phyloP scores from a whole-genome alignment of 169 alveolate genomes.

The Plasmodium gonderi region DNA sequence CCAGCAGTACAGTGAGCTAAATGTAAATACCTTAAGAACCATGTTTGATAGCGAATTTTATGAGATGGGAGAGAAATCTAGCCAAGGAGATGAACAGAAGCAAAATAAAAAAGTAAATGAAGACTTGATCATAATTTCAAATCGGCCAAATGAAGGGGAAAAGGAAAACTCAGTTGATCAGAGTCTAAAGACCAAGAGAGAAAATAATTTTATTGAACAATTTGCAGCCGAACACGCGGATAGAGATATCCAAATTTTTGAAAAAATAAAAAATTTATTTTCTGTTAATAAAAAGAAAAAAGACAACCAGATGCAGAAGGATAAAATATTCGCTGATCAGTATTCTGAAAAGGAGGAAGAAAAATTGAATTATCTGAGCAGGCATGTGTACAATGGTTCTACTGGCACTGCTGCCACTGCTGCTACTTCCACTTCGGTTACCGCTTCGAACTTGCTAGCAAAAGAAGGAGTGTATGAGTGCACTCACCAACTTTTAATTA shows the following conservation, averaged over 20 bases:
- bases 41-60: too few species aligned
- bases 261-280: constrained; percentile 33
- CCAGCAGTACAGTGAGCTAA: neutral
- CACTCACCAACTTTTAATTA: constrained; percentile 27
- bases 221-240: neutral
- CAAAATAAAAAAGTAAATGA: neutral
- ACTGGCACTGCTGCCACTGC: too few species aligned
- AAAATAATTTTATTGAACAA: constrained; percentile 1
- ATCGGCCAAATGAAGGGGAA: neutral
- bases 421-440: too few species aligned
- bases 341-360: neutral
- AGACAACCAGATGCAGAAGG: too few species aligned
- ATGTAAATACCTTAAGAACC: neutral
- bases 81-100: too few species aligned
- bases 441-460: too few species aligned
- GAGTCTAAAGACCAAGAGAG: neutral
- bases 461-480: neutral
- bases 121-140: too few species aligned
- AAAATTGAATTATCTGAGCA: neutral
- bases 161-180: neutral
- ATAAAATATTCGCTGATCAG: neutral
- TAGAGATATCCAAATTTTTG: neutral
- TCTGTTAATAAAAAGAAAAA: neutral
- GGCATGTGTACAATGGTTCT: neutral
- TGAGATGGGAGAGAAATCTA: too few species aligned